Conservation (phyloP, 192 early-diverging fungal genomes). For the Podochytrium sp. region DNA sequence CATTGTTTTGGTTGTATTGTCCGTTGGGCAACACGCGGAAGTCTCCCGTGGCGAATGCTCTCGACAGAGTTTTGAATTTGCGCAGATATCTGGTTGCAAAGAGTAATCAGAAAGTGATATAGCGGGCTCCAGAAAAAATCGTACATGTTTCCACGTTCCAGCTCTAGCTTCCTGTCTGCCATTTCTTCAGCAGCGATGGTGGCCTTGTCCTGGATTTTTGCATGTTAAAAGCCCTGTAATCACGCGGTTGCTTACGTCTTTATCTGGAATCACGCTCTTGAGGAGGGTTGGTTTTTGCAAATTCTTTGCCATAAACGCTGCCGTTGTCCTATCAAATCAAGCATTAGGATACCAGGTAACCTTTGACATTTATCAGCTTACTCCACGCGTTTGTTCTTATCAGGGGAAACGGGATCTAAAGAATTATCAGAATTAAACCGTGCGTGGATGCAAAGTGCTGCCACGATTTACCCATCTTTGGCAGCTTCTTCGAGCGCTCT, state of each 20-base stretch:
- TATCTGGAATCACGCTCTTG: slow-evolving; percentile 24
- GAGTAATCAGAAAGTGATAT: background rate
- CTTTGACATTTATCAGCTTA: background rate
- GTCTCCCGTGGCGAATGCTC: slow-evolving; percentile 61
- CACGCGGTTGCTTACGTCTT: background rate
- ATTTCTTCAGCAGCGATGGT: slow-evolving; percentile 24
- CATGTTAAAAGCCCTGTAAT: background rate
- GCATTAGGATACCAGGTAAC: no score
- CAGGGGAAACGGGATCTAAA: no score
- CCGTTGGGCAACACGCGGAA: slow-evolving; percentile 48
- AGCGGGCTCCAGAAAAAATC: background rate
- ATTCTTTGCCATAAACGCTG: slow-evolving; percentile 18
- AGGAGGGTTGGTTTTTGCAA: slow-evolving; percentile 17
- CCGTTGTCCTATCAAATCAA: slow-evolving; percentile 15
- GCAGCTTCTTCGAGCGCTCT: slow-evolving; percentile 49
- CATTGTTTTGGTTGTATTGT: background rate
- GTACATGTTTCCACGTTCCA: slow-evolving; percentile 57
- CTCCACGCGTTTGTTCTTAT: background rate
- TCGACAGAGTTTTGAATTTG: slow-evolving; percentile 62
- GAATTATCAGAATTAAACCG: no score
- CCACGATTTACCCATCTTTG: slow-evolving; percentile 35
- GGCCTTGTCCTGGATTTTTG: slow-evolving; percentile 33
- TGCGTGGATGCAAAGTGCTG: background rate
- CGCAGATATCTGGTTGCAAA: slow-evolving; percentile 45
- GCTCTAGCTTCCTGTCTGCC: slow-evolving; percentile 38